phyloP scores from a whole-genome alignment of 352 stramenopile species.

The Pythium periplocum region DNA sequence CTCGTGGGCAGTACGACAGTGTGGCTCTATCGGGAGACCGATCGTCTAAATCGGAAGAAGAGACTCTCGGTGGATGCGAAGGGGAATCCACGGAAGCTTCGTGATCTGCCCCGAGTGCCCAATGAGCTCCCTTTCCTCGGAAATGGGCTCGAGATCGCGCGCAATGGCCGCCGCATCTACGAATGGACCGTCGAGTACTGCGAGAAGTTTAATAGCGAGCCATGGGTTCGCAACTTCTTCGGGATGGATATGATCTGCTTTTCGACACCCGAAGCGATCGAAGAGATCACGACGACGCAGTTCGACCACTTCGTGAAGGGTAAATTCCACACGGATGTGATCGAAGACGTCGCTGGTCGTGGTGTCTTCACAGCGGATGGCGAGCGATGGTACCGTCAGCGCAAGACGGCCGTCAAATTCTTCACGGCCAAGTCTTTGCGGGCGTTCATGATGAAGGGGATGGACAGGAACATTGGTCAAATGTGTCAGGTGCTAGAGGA shows the following conservation, averaged over 20 bases:
- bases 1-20: no score
- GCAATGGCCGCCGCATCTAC: no score
- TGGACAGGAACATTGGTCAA: conserved; percentile 14
- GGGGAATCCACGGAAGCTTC: no score
- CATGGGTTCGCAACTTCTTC: no score
- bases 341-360: conserved; percentile 17
- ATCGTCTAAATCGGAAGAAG: no score
- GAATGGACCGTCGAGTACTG: no score
- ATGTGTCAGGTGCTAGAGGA: conserved; percentile 14
- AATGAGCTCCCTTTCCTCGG: no score
- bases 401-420: conserved; percentile 25
- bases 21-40: no score
- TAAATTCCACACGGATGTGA: conserved; percentile 14
- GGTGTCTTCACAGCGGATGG: conserved; percentile 25
- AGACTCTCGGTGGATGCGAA: no score
- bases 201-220: no score
- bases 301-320: conserved; percentile 33
- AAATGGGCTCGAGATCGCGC: no score
- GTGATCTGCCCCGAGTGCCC: no score
- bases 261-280: conserved; percentile 16
- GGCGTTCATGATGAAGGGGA: not conserved
- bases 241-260: conserved; percentile 13
- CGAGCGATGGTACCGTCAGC: conserved; percentile 27
- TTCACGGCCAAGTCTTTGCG: conserved; percentile 25
- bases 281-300: conserved; percentile 33